Conservation (phyloP, 176 grass and related monocot species). For the Musa acuminata region DNA sequence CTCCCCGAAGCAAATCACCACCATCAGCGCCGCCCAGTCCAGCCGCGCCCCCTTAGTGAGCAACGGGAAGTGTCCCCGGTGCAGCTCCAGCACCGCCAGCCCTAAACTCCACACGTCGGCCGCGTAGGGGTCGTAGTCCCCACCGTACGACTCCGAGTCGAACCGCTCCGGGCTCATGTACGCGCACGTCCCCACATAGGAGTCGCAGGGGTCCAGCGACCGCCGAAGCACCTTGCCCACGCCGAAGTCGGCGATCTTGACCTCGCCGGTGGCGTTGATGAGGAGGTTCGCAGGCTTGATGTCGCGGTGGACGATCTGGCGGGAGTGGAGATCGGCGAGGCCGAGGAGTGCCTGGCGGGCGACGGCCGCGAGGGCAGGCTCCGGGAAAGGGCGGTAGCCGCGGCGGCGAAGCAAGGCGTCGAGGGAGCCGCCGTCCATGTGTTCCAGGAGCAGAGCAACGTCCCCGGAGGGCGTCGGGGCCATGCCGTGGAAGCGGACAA, state of each 20-base stretch:
- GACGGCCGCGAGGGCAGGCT: slow-evolving; percentile 57
- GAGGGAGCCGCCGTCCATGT: slow-evolving; percentile 53
- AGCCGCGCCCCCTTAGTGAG: slow-evolving; percentile 54
- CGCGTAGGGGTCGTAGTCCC: slow-evolving; percentile 84
- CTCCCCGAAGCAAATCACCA: slow-evolving; percentile 79
- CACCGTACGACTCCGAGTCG: slow-evolving; percentile 59
- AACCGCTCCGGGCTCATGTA: slow-evolving; percentile 94
- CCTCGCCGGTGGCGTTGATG: slow-evolving; percentile 41
- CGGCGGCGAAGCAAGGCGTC: slow-evolving; percentile 38
- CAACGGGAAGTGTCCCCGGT: slow-evolving; percentile 79
- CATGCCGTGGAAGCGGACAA: slow-evolving; percentile 50
- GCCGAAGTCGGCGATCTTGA: slow-evolving; percentile 85
- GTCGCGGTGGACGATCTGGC: slow-evolving; percentile 72
- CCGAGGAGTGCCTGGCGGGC: slow-evolving; percentile 57
- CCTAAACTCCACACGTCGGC: slow-evolving; percentile 90
- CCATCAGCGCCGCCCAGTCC: slow-evolving; percentile 86
- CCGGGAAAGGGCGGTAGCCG: slow-evolving; percentile 37
- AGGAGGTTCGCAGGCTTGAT: slow-evolving; percentile 79
- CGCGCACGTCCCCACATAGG: slow-evolving; percentile 73
- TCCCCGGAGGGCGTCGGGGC: slow-evolving; percentile 21
- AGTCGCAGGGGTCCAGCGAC: slow-evolving; percentile 58
- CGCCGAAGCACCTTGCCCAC: slow-evolving; percentile 62
- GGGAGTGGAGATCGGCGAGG: slow-evolving; percentile 44
- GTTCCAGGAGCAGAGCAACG: slow-evolving; percentile 49
- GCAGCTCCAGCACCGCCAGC: slow-evolving; percentile 55